Evolutionary conservation across 2,329 filamentous ascomycete genomes (phyloP).

Genomic region (Blumeria hordei): DNA sequence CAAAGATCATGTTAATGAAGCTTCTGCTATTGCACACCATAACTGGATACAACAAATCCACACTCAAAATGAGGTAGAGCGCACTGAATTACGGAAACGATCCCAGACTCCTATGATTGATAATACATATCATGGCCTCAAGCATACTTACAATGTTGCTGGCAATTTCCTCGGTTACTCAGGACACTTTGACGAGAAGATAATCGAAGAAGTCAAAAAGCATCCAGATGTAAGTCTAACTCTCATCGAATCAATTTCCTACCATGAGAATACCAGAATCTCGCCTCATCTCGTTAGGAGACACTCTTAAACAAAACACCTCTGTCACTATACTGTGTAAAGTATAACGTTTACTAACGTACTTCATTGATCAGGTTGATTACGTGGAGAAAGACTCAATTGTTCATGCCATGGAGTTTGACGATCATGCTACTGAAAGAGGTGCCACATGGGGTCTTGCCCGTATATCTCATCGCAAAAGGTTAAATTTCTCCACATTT

Average conservation of each 20-base stretch:
- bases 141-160: constrained; percentile 91
- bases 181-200: constrained; percentile 80
- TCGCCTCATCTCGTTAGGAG: too few relatives aligned
- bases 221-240: constrained; percentile 75
- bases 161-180: constrained; percentile 71
- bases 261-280: too few relatives aligned
- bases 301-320: too few relatives aligned
- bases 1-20: constrained; percentile 76
- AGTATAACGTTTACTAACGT: constrained; percentile 3
- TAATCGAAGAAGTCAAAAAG: constrained; percentile 80
- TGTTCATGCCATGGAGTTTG: constrained; percentile 49
- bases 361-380: constrained; percentile 42
- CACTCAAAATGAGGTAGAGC: constrained; percentile 37
- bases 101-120: constrained; percentile 42
- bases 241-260: too few relatives aligned
- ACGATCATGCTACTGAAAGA: constrained; percentile 28
- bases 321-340: background rate
- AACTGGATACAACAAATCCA: constrained; percentile 81
- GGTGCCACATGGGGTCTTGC: constrained; percentile 96
- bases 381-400: constrained; percentile 88
- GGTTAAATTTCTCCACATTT: constrained; percentile 71
- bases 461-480: constrained; percentile 83
- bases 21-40: constrained; percentile 54
- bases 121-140: constrained; percentile 60
- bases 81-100: constrained; percentile 79